Evolutionary conservation across 768 basidiomycete genomes (phyloP), one percentile per base, ranked within the genome.

Genomic region (Arthromyces matolae): DNA sequence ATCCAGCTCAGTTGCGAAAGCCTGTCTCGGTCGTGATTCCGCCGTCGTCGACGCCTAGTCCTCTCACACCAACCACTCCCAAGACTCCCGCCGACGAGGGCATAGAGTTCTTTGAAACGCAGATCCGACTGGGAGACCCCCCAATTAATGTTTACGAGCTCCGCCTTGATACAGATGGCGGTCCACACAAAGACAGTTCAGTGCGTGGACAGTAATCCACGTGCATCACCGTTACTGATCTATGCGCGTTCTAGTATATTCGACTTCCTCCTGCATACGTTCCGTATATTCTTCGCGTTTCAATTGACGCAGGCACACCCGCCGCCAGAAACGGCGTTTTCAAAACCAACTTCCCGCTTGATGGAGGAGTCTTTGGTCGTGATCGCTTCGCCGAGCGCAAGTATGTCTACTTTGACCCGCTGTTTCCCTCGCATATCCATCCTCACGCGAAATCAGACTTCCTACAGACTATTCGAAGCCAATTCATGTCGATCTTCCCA

Each of bases 261-360:
- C 93, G 96, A 32, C 82, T 99, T 14, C 96, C 96, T 8, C 93
- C 96, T 9, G 91, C 94, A 19, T 78, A 83, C 61, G 71, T 71
- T 14, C 94, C 94, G 1, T 99, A 98, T 63, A 79, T 98, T 40
- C 71, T 99, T 22, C 84, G 96, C 44, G 87, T 99, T 28, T 86
- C 88, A 16, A 76, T 98, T 41, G 88, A 94, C 38, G 89, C 95
- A 1, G 96, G 96, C 6, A 93, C 93, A 2, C 85, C 91, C 2
- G 91, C 92, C 8, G 81, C 90, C 7, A 84, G 82, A 59, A 90
- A 94, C 59, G 96, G 93, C 42, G 78, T 93, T 1, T 89, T 99
- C 66, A 92, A 86, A 71, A 95, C 93, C 49, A 97, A 98, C 64
- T 97, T 98, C 60, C 96, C 96, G 1, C 77, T 99, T 5, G 89